These are phyloP conservation scores for Aegilops speltoides DNA, from an alignment of 176 grass and related monocot genomes.

Conservation along the genomic window DNA sequence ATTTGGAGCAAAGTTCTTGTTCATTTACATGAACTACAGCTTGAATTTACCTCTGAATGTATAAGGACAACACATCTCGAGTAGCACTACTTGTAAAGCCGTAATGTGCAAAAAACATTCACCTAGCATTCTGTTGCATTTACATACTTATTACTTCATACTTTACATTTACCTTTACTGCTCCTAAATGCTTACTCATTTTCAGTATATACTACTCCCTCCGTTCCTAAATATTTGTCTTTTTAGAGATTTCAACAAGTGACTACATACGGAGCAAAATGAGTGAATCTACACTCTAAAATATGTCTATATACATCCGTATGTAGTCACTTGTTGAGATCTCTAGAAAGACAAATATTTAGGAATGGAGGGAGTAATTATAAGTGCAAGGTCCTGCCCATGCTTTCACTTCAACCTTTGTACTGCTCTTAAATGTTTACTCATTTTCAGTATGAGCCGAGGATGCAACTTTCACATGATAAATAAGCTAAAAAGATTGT, in stretches of 20 bases:
- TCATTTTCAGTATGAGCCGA: not conserved
- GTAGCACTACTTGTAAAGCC: not conserved
- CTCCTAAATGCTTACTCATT: not conserved
- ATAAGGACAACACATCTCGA: not conserved
- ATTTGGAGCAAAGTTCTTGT: not conserved
- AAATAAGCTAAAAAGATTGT: conserved; percentile 20
- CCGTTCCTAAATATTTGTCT: no score
- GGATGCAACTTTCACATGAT: not conserved
- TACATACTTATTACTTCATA: not conserved
- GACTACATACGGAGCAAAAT: no score
- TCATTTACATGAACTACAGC: not conserved
- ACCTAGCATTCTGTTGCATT: not conserved
- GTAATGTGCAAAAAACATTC: not conserved
- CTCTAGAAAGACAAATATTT: no score
- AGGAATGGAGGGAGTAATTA: no score
- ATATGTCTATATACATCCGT: no score
- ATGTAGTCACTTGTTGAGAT: no score
- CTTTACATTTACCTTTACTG: not conserved
- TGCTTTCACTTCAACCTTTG: not conserved
- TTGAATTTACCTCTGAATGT: not conserved
- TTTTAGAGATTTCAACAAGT: no score
- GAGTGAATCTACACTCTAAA: no score
- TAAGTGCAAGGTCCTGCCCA: not conserved
- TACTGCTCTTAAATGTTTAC: not conserved
- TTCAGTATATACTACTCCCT: not conserved